Percentiles rank a stretch among this genome's conserved stretches.
Conservation (phyloP, 768 basidiomycete genomes). For the Calocera cornea region DNA sequence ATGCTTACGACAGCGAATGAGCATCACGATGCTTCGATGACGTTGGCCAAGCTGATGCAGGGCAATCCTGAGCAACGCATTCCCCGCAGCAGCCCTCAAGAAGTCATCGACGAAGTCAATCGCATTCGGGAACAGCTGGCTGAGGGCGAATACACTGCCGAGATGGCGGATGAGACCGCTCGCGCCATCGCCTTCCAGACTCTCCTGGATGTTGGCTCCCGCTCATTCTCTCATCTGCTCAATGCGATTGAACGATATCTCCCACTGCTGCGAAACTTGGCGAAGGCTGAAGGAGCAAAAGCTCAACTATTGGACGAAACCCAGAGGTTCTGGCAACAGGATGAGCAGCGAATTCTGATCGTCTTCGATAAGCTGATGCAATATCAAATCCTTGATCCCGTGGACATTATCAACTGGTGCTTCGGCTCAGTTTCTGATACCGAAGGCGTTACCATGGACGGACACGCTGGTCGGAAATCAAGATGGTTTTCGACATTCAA, state of each 20-base stretch:
- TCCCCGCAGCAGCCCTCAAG: constrained; percentile 65
- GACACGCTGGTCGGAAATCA: background rate
- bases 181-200: constrained; percentile 78
- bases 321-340: constrained; percentile 69
- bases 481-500: constrained; percentile 35
- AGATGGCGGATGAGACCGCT: constrained; percentile 52
- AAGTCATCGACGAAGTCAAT: constrained; percentile 63
- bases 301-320: constrained; percentile 57
- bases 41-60: constrained; percentile 68
- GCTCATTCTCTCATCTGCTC: constrained; percentile 94
- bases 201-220: constrained; percentile 77
- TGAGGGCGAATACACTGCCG: constrained; percentile 41
- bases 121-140: constrained; percentile 52
- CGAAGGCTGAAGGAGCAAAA: constrained; percentile 40
- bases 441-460: constrained; percentile 22
- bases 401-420: constrained; percentile 77
- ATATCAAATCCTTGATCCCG: constrained; percentile 92
- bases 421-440: constrained; percentile 42
- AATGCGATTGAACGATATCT: constrained; percentile 96
- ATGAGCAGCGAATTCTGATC: constrained; percentile 75
- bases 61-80: constrained; percentile 67
- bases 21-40: constrained; percentile 39
- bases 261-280: constrained; percentile 51
- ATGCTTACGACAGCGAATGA: background rate
- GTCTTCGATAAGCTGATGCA: constrained; percentile 98